Percentiles rank a stretch among this genome's conserved stretches.
These are phyloP conservation scores for Stevia rebaudiana DNA, from an alignment of 140 eudicot species.

Conservation along the genomic window DNA sequence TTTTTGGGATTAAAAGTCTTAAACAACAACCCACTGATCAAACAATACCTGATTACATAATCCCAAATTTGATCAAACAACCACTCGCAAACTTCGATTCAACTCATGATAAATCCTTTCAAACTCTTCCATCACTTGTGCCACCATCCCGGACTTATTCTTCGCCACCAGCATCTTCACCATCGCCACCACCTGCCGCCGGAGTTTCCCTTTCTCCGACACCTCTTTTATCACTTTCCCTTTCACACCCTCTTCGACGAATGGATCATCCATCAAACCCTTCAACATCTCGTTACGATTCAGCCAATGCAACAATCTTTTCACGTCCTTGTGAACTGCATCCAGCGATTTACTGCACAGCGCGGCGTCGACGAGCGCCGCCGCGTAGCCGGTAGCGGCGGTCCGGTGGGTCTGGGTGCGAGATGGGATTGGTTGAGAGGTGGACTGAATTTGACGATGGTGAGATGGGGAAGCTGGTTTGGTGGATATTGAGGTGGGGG, in stretches of 20 bases:
- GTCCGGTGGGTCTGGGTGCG: constrained; percentile 24
- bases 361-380: constrained; percentile 63
- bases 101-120: constrained; percentile 43
- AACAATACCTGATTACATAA: neutral
- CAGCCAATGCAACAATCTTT: constrained; percentile 41
- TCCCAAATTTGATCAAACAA: constrained; percentile 7
- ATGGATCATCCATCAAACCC: constrained; percentile 27
- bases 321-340: constrained; percentile 40
- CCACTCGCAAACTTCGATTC: constrained; percentile 20
- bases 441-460: constrained; percentile 2
- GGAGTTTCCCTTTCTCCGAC: constrained; percentile 34
- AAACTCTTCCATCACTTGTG: constrained; percentile 53
- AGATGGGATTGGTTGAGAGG: constrained; percentile 6
- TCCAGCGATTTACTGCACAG: constrained; percentile 22
- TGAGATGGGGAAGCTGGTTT: constrained; percentile 15
- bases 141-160: constrained; percentile 35
- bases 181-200: constrained; percentile 50
- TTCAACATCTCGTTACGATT: constrained; percentile 28
- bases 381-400: constrained; percentile 74
- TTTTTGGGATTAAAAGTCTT: neutral
- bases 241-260: constrained; percentile 40
- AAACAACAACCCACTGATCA: neutral
- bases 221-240: constrained; percentile 44
- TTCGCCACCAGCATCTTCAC: constrained; percentile 50
- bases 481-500: constrained; percentile 25